Base-by-base conservation (phyloP, 169 alveolate genomes). In the Cryptosporidium canis region DNA sequence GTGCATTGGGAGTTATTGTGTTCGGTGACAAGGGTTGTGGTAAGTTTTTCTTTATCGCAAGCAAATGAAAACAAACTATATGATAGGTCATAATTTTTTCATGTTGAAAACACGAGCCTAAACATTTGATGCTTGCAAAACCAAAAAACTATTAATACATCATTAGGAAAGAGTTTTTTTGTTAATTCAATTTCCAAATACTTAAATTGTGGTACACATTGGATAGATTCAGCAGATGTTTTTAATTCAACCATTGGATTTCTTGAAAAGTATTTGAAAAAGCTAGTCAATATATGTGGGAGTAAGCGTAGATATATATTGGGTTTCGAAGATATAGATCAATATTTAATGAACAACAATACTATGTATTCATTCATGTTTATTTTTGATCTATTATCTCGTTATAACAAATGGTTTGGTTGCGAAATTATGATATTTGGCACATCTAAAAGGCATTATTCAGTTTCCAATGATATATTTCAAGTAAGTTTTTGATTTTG, bases 81-180 rank as follows among this genome's bases (percentile, higher is more conserved):
- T 77, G 87, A 77, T 77, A 77, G 87, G 87, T 61, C 87, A 39
- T 39, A 53, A 77, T 16, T 16, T 37, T 9, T 31, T 14, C n/a
- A 33, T 77, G 87, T 43, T 77, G 87, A 77, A 77, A 66, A 48
- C 16, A 51, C 35, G 84, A 70, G 84, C 84, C 84, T 70, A 44
- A 48, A 21, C 18, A 27, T 77, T 77, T 77, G 87, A 77, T 55
- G 77, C 65, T 39, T 77, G 72, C 51, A 33, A 3, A 14, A 5
- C n/a, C 7, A 41, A 41, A 43, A 0, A 21, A 66, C 24, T 41
- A 37, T 41, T 66, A 8, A 21, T 66, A 27, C n/a, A n/a, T 14
- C 14, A 21, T 77, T 61, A 77, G 87, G 87, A 24, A 77, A 77
- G 35, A 77, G 77, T 21, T 77, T 41, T 44, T 29, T 77, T 24